Evolutionary conservation across 2,329 filamentous ascomycete species (phyloP).

Genomic region (Zopfia rhizophila): DNA sequence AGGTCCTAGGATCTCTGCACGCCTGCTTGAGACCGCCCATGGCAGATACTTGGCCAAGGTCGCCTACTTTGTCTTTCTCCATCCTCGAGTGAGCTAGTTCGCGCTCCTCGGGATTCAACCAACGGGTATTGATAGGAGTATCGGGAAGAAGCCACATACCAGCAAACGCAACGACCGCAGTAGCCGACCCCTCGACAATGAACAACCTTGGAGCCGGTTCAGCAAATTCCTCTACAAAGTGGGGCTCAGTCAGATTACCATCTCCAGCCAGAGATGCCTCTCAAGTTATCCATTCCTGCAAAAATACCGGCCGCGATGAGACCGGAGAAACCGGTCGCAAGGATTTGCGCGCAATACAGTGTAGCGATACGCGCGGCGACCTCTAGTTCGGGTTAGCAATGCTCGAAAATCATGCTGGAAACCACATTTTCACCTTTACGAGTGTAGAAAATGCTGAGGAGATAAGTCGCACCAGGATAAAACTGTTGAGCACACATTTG

Average conservation of each 20-base stretch:
- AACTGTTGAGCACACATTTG: no score
- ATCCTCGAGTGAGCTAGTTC: slow-evolving; percentile 48
- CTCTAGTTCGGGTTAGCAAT: slow-evolving; percentile 53
- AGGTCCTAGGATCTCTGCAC: slow-evolving; percentile 38
- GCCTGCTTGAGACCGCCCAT: slow-evolving; percentile 42
- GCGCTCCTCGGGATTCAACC: slow-evolving; percentile 59
- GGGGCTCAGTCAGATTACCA: no score
- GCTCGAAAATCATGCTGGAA: slow-evolving; percentile 64
- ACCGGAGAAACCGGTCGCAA: slow-evolving; percentile 50
- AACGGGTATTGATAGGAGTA: slow-evolving; percentile 52
- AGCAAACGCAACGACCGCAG: slow-evolving; percentile 37
- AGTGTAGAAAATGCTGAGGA: slow-evolving; percentile 74
- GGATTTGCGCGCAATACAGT: slow-evolving; percentile 44
- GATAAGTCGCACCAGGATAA: slow-evolving; percentile 70
- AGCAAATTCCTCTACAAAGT: slow-evolving; percentile 42
- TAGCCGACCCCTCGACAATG: slow-evolving; percentile 46
- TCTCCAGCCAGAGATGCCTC: slow-evolving; percentile 36
- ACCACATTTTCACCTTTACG: slow-evolving; percentile 65
- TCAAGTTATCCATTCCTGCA: slow-evolving; percentile 13
- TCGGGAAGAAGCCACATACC: slow-evolving; percentile 43
- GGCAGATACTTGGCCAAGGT: slow-evolving; percentile 43
- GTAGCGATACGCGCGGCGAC: slow-evolving; percentile 48
- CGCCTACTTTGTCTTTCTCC: slow-evolving; percentile 62
- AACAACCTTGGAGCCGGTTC: no score
- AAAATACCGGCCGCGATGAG: slow-evolving; percentile 48